Evolutionary conservation across 2,329 filamentous ascomycete genomes (phyloP).

Genomic region (Blastomyces gilchristii): DNA sequence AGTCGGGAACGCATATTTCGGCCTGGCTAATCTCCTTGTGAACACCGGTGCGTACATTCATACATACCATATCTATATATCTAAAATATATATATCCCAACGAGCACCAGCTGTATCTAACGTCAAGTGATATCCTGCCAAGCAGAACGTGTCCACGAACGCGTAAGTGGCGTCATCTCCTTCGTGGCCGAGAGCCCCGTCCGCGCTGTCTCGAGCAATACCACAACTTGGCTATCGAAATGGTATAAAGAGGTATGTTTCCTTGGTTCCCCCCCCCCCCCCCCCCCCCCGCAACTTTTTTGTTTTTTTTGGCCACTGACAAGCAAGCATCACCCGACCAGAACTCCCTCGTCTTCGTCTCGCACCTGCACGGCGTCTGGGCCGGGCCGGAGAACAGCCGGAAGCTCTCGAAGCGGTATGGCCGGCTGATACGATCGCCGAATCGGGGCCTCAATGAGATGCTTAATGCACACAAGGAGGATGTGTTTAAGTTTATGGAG

Average conservation of each 20-base stretch:
- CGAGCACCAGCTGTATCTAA: not conserved
- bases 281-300: not conserved
- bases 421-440: conserved; percentile 40
- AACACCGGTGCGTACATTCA: conserved; percentile 51
- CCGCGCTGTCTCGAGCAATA: conserved; percentile 67
- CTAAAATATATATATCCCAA: not conserved
- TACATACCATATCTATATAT: not conserved
- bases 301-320: not conserved
- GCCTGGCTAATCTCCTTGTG: conserved; percentile 69
- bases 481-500: conserved; percentile 41
- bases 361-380: conserved; percentile 67
- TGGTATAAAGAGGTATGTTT: conserved; percentile 66
- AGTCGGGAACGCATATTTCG: conserved; percentile 78
- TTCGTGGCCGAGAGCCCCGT: conserved; percentile 69
- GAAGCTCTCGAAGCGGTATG: conserved; percentile 49
- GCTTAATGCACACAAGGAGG: conserved; percentile 43
- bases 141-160: conserved; percentile 25
- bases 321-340: conserved; percentile 15
- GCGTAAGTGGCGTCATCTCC: conserved; percentile 64
- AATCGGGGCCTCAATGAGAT: conserved; percentile 45
- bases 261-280: not conserved
- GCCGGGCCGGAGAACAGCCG: conserved; percentile 48
- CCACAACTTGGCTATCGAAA: conserved; percentile 53
- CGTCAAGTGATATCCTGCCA: too few species aligned
- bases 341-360: conserved; percentile 70